phyloP scores from a whole-genome alignment of 495 filamentous ascomycete species.

The Saxophila tyrrhenica region DNA sequence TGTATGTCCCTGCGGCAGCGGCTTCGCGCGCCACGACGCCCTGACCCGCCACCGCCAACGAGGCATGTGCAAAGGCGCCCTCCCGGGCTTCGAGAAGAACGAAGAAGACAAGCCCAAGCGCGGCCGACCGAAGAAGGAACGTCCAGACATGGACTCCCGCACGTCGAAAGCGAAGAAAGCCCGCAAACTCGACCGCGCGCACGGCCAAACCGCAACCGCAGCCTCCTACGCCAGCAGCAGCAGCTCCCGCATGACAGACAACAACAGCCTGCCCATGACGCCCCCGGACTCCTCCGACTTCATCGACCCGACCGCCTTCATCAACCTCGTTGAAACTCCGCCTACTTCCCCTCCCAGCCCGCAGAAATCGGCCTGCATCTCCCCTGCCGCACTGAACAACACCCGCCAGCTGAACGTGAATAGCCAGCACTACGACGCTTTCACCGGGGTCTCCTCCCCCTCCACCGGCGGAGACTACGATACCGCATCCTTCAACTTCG shows the following conservation, averaged over 20 bases:
- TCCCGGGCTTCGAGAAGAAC: conserved; percentile 31
- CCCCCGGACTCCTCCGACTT: conserved; percentile 10
- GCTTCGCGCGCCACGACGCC: conserved; percentile 87
- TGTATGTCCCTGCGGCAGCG: conserved; percentile 78
- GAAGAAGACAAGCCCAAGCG: conserved; percentile 28
- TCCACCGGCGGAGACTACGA: background rate
- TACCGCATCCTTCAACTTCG: background rate
- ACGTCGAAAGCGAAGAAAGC: conserved; percentile 25
- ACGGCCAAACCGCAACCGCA: background rate
- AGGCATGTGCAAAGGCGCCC: conserved; percentile 87
- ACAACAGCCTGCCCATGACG: conserved; percentile 10
- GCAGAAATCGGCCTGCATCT: background rate
- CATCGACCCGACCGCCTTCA: conserved; percentile 16
- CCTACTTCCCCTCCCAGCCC: conserved; percentile 12
- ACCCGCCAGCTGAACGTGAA: no score
- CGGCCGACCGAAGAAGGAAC: conserved; percentile 32
- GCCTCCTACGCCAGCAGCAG: conserved; percentile 11
- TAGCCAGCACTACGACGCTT: background rate
- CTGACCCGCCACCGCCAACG: conserved; percentile 87
- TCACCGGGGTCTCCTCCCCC: conserved; percentile 1
- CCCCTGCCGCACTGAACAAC: conserved; percentile 1
- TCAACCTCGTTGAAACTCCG: conserved; percentile 15
- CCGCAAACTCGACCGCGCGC: conserved; percentile 13
- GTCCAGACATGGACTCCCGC: conserved; percentile 28
- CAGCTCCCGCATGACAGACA: conserved; percentile 12